Percentiles rank a stretch among this genome's conserved stretches.
phyloP scores from a whole-genome alignment of 805 yeast species.

The Wickerhamiella nectarea region DNA sequence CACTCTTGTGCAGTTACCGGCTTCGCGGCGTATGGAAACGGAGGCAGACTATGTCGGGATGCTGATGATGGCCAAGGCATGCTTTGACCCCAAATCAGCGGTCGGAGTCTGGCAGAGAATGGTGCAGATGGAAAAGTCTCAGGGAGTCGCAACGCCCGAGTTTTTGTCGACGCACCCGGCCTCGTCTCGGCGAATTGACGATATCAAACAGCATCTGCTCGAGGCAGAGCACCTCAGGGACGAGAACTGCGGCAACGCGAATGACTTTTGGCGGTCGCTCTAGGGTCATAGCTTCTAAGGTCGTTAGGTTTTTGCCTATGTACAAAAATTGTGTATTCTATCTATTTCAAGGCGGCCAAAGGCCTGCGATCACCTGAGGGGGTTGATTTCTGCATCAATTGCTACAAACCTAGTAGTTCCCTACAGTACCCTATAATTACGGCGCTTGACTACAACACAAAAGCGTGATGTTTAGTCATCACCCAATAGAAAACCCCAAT shows the following conservation, averaged over 20 bases:
- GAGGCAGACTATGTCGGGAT: slow-evolving; percentile 95
- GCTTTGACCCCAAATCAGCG: slow-evolving; percentile 68
- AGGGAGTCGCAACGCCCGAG: slow-evolving; percentile 35
- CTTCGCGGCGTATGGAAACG: slow-evolving; percentile 84
- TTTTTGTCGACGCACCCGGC: slow-evolving; percentile 84
- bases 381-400: too few species aligned
- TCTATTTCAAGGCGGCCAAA: too few species aligned
- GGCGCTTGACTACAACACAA: too few species aligned
- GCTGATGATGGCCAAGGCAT: slow-evolving; percentile 80
- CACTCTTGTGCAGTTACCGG: slow-evolving; percentile 59
- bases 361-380: too few species aligned
- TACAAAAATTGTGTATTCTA: too few species aligned
- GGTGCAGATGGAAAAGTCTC: slow-evolving; percentile 36
- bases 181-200: slow-evolving; percentile 52
- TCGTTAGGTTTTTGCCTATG: background rate
- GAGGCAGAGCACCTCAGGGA: slow-evolving; percentile 22
- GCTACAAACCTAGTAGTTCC: too few species aligned
- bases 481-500: background rate
- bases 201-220: slow-evolving; percentile 52
- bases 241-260: slow-evolving; percentile 6
- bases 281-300: too few species aligned
- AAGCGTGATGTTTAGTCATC: too few species aligned
- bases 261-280: background rate
- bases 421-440: too few species aligned
- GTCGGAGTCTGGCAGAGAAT: slow-evolving; percentile 72